Percentiles rank a stretch among this genome's conserved stretches.
phyloP scores from a whole-genome alignment of 345 rosid genomes.

The Schrenkiella parvula region DNA sequence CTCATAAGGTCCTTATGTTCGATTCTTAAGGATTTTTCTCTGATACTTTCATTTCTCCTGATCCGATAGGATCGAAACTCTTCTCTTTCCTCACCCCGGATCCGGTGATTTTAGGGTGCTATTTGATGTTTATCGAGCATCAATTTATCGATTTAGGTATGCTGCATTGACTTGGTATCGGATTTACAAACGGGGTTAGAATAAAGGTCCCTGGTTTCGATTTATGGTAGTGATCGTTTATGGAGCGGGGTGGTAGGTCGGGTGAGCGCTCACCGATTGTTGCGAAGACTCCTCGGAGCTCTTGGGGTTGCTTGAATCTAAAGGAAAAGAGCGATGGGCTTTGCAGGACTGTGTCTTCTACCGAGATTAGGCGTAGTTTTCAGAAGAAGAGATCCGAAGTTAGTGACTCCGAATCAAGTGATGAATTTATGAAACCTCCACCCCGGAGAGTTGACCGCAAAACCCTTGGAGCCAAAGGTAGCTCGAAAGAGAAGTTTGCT shows the following conservation, averaged over 20 bases:
- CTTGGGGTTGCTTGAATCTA: constrained; percentile 65
- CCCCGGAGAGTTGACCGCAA: constrained; percentile 44
- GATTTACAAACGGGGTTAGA: constrained; percentile 31
- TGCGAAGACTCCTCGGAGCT: constrained; percentile 53
- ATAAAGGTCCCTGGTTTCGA: constrained; percentile 35
- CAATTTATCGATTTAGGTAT: constrained; percentile 11
- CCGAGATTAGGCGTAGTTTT: constrained; percentile 36
- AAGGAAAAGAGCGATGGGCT: constrained; percentile 55
- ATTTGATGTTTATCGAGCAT: constrained; percentile 24
- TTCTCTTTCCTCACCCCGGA: constrained; percentile 36
- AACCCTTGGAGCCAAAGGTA: constrained; percentile 46
- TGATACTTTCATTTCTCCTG: not conserved
- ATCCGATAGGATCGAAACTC: constrained; percentile 13
- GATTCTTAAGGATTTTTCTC: not conserved
- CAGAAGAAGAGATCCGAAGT: constrained; percentile 65
- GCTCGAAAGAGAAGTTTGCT: constrained; percentile 38
- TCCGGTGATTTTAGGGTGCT: constrained; percentile 43
- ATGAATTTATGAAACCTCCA: constrained; percentile 48
- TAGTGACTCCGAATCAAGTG: constrained; percentile 84
- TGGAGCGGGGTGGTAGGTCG: constrained; percentile 79
- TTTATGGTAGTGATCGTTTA: constrained; percentile 30
- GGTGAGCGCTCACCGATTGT: constrained; percentile 55
- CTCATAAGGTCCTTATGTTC: constrained; percentile 8
- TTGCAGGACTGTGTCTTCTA: constrained; percentile 40
- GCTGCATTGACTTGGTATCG: not conserved